A percentile compares a stretch with the other conserved stretches of the same genome.
Evolutionary conservation across 495 filamentous ascomycete species (phyloP).

Genomic region (Bacidia gigantensis): DNA sequence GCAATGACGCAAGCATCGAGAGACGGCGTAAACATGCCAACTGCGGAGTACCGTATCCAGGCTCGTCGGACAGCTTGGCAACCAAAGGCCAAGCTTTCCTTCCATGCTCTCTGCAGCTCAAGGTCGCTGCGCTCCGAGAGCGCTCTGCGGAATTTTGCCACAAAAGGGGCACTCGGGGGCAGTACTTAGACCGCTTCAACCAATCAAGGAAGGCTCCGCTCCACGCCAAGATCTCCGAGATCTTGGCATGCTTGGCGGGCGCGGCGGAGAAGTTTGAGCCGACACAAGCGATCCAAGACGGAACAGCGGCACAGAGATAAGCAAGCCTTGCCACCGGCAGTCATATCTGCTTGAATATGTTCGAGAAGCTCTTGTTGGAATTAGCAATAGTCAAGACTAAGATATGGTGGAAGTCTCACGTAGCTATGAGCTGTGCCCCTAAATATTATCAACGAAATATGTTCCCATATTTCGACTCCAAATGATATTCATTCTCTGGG

Average conservation of each 20-base stretch:
- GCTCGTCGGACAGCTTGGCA: background rate
- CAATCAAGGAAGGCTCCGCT: background rate
- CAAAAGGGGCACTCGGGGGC: too few species aligned
- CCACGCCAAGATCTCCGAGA: background rate
- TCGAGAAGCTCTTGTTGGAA: too few species aligned
- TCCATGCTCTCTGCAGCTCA: background rate
- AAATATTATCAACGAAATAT: too few species aligned
- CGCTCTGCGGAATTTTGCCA: too few species aligned
- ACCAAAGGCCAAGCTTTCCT: background rate
- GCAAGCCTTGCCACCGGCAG: background rate
- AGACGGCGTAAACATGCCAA: background rate
- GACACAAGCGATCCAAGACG: background rate
- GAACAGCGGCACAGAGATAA: background rate
- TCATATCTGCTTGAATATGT: background rate
- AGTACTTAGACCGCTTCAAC: background rate
- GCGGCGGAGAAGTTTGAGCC: background rate
- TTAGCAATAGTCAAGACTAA: too few species aligned
- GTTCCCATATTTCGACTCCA: too few species aligned
- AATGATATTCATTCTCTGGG: too few species aligned
- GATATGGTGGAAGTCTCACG: too few species aligned
- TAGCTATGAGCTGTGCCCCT: too few species aligned
- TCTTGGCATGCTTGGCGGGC: background rate
- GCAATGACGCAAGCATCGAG: conserved; percentile 1
- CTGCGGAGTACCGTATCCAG: background rate
- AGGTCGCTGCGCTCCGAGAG: background rate